These are phyloP conservation scores for Fusarium neocosmosporiellum DNA, from an alignment of 2,329 filamentous ascomycete genomes.

Conservation along the genomic window DNA sequence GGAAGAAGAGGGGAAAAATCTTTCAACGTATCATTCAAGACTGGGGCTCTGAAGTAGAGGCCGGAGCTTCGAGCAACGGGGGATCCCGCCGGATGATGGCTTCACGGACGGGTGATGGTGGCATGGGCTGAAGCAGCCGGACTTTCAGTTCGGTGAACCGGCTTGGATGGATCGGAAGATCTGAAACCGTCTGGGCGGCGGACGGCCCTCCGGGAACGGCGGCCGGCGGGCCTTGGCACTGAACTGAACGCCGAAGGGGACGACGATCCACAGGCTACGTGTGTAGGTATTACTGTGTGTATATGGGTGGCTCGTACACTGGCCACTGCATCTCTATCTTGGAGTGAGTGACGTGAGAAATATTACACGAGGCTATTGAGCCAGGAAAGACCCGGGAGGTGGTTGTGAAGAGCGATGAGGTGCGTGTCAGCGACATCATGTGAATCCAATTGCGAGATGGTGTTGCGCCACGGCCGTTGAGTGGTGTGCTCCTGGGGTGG, in stretches of 20 bases:
- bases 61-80: not conserved
- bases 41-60: not conserved
- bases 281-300: not conserved
- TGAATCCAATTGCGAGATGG: constrained; percentile 28
- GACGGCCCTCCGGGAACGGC: not conserved
- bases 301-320: not conserved
- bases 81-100: not conserved
- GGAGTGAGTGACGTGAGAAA: constrained; percentile 25
- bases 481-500: constrained; percentile 23
- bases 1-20: constrained; percentile 16
- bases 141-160: not conserved
- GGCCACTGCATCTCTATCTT: not conserved
- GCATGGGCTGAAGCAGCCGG: constrained; percentile 4
- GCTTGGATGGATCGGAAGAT: constrained; percentile 13
- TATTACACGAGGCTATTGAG: constrained; percentile 1
- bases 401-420: constrained; percentile 20
- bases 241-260: not conserved
- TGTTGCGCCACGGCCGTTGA: constrained; percentile 25
- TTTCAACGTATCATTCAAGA: not conserved
- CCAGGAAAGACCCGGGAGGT: not conserved
- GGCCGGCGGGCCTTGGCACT: constrained; percentile 9
- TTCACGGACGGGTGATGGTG: not conserved
- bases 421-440: constrained; percentile 36
- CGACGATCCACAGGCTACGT: constrained; percentile 18
- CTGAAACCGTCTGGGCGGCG: constrained; percentile 21